Percentiles rank a stretch among this genome's conserved stretches.
phyloP scores from a whole-genome alignment of 164 flowering plant genomes.

The Santalum album region DNA sequence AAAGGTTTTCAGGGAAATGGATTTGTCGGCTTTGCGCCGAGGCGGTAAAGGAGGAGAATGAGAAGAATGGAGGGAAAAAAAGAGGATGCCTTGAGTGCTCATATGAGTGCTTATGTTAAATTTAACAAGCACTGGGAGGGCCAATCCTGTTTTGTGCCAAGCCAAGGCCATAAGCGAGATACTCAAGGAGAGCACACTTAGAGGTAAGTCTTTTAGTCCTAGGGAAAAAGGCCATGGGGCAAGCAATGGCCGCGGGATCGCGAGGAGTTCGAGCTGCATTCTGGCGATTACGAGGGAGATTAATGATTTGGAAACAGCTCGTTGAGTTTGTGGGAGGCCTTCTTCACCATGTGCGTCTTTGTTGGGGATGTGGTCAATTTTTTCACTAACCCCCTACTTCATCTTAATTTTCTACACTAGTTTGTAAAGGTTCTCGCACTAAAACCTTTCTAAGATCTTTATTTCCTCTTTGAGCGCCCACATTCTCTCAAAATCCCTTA shows the following conservation, averaged over 20 bases:
- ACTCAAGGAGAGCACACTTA: constrained; percentile 26
- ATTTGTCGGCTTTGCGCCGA: neutral
- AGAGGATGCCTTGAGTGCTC: constrained; percentile 32
- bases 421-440: no score
- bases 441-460: no score
- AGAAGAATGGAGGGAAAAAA: constrained; percentile 30
- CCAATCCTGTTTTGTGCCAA: constrained; percentile 34
- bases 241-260: constrained; percentile 32
- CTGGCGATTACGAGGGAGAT: neutral
- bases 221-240: constrained; percentile 13
- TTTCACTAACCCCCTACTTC: no score
- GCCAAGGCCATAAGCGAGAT: constrained; percentile 50
- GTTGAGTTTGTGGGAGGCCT: neutral
- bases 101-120: constrained; percentile 38
- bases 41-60: constrained; percentile 2
- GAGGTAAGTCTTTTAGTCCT: constrained; percentile 39
- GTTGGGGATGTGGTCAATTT: no score
- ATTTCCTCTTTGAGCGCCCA: no score
- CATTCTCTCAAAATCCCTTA: no score
- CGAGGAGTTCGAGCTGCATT: constrained; percentile 54
- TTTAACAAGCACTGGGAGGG: constrained; percentile 44
- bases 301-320: neutral
- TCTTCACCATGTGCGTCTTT: no score
- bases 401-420: no score
- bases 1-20: neutral